Percentiles rank a stretch among this genome's conserved stretches.
These are phyloP conservation scores for Pterulicium gracile DNA, from an alignment of 1,284 basidiomycete genomes.

Conservation along the genomic window DNA sequence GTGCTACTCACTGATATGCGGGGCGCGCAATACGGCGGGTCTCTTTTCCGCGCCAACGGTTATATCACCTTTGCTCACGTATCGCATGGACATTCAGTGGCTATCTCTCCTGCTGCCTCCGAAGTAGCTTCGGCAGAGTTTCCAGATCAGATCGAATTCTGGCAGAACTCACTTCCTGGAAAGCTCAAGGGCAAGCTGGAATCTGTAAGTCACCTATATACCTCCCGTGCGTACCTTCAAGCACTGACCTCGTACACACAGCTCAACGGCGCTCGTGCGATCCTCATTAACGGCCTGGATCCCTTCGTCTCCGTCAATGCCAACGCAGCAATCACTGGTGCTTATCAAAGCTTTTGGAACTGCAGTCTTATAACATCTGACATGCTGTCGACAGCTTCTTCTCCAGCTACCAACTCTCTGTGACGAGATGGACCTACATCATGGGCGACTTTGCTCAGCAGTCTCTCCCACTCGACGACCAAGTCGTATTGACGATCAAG, in stretches of 20 bases:
- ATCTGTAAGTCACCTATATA: slow-evolving; percentile 18
- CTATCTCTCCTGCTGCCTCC: slow-evolving; percentile 30
- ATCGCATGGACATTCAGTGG: too few species aligned
- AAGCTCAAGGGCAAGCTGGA: slow-evolving; percentile 20
- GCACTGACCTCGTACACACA: background rate
- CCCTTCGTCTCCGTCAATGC: slow-evolving; percentile 25
- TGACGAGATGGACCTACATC: slow-evolving; percentile 15
- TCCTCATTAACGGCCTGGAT: slow-evolving; percentile 24
- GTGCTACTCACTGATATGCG: background rate
- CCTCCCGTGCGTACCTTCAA: slow-evolving; percentile 12
- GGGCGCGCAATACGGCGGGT: background rate
- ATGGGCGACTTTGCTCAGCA: background rate
- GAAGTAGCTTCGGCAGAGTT: slow-evolving; percentile 25
- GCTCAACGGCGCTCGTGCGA: slow-evolving; percentile 12
- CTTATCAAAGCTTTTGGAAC: slow-evolving; percentile 25
- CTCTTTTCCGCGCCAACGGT: background rate
- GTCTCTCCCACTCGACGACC: background rate
- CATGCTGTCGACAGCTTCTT: too few species aligned
- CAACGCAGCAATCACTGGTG: slow-evolving; percentile 25
- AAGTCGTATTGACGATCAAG: background rate
- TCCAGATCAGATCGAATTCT: slow-evolving; percentile 21
- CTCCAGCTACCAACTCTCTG: slow-evolving; percentile 24
- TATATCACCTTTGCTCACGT: slow-evolving; percentile 10
- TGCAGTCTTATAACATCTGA: slow-evolving; percentile 1
- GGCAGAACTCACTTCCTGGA: slow-evolving; percentile 24